Evolutionary conservation across 768 basidiomycete species (phyloP).

Genomic region (Mycena capillaripes): DNA sequence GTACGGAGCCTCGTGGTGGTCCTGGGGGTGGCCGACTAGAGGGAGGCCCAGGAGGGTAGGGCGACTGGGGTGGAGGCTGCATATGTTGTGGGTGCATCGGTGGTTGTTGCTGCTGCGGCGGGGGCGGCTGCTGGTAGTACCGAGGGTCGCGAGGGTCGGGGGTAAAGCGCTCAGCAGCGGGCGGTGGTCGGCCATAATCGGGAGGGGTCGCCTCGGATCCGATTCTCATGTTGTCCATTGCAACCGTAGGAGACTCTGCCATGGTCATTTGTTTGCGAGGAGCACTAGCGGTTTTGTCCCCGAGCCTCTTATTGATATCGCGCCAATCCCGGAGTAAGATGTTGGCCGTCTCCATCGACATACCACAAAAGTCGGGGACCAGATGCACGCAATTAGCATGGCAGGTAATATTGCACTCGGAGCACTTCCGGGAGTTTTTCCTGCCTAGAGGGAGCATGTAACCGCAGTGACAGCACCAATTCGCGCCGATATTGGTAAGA

Average conservation of each 20-base stretch:
- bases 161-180: constrained; percentile 53
- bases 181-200: constrained; percentile 58
- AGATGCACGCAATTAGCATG: constrained; percentile 98
- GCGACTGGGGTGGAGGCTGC: constrained; percentile 43
- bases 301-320: constrained; percentile 86
- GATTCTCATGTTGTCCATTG: constrained; percentile 64
- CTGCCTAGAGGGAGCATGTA: constrained; percentile 97
- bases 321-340: constrained; percentile 91
- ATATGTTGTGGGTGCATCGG: constrained; percentile 43
- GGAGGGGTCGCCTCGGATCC: constrained; percentile 53
- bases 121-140: constrained; percentile 51
- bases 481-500: constrained; percentile 95
- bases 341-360: constrained; percentile 99
- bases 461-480: constrained; percentile 99
- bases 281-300: constrained; percentile 59
- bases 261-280: constrained; percentile 51
- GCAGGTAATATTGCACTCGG: constrained; percentile 96
- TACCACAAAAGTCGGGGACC: constrained; percentile 99
- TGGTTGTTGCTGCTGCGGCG: constrained; percentile 46
- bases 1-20: constrained; percentile 57
- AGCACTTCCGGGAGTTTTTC: constrained; percentile 96
- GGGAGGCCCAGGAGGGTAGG: constrained; percentile 46
- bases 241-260: constrained; percentile 46
- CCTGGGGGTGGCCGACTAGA: constrained; percentile 57
- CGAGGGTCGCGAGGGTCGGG: constrained; percentile 40